Evolutionary conservation across 768 basidiomycete species (phyloP), one percentile per base, ranked within the genome.

Genomic region (Russula lepida): DNA sequence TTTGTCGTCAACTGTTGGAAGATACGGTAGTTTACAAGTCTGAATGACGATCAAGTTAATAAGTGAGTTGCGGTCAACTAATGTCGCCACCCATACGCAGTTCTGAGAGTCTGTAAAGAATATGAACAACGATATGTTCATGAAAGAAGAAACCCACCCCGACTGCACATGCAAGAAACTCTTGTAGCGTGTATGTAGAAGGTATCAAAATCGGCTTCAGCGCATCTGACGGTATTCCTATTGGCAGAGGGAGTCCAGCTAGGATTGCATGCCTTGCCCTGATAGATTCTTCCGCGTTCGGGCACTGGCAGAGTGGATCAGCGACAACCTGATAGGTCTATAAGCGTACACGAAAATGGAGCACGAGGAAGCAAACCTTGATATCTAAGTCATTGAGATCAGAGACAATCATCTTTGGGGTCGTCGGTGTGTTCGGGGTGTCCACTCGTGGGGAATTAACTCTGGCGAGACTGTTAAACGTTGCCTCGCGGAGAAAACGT

Each of bases 181-280:
- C 89, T 48, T 87, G 83, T 13, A 91, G 69, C 17, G 82, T 84
- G 63, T 82, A 77, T 8, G 84, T 77, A 8, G 81, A 62, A 7
- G 86, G 88, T 30, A 91, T 81, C 52, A 82, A 64, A 58, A 91
- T 84, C 0, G 89, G 89, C 54, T 79, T 83, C 49, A 91, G 75
- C 1, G 80, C 80, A 54, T 86, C 84, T 39, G 83, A 81, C 0
- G 88, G 87, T 41, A 83, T 79, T 54, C 80, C 80, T 2, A 73
- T 68, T 6, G 89, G 89, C 6, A 90, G 72, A 9, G 86, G 86
- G 43, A 91, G 79, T 2, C 73, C 66, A 1, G 82, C 80, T 6
- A 91, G 73, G 15, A 83, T 71, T 6, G 78, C 73, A 64, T 84
- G 80, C 70, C 88, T 75, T 4, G 79, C 77, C 47, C 78, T 74